These are phyloP conservation scores for Syncephalastrum racemosum DNA, from an alignment of 371 early-diverging fungal species.

Conservation along the genomic window DNA sequence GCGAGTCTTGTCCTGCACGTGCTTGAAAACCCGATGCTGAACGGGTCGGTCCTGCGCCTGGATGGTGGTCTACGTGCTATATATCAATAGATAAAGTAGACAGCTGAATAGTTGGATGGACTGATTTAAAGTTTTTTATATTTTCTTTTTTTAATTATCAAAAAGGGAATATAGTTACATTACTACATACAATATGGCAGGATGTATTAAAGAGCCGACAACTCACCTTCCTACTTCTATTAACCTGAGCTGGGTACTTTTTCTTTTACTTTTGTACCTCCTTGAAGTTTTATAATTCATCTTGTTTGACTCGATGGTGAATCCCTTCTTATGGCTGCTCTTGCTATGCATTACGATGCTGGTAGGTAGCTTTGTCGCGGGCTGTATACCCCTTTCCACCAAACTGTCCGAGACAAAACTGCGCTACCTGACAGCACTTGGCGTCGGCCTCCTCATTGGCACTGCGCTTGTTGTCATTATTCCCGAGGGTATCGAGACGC, in stretches of 20 bases:
- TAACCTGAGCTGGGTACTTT: background rate
- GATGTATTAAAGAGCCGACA: too few relatives aligned
- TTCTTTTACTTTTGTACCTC: conserved; percentile 4
- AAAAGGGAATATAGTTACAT: too few relatives aligned
- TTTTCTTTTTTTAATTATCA: too few relatives aligned
- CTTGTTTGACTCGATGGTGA: conserved; percentile 32
- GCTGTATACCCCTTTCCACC: conserved; percentile 82
- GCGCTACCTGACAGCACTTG: conserved; percentile 79
- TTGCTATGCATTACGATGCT: conserved; percentile 81
- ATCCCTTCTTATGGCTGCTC: conserved; percentile 69
- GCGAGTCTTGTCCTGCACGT: conserved; percentile 49
- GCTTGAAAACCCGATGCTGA: conserved; percentile 56
- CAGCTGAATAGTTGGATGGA: too few relatives aligned
- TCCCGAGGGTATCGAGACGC: conserved; percentile 92
- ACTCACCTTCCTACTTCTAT: too few relatives aligned
- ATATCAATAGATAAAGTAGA: too few relatives aligned
- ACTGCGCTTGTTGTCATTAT: conserved; percentile 89
- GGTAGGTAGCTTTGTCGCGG: conserved; percentile 83
- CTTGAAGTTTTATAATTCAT: background rate
- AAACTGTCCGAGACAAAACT: conserved; percentile 73
- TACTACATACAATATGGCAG: too few relatives aligned
- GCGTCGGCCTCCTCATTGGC: conserved; percentile 89
- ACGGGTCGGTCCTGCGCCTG: conserved; percentile 59
- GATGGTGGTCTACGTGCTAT: conserved; percentile 48
- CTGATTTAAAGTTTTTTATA: too few relatives aligned